These are phyloP conservation scores for Aureobasidium sp. DNA, from an alignment of 2,329 filamentous ascomycete species.

Conservation along the genomic window DNA sequence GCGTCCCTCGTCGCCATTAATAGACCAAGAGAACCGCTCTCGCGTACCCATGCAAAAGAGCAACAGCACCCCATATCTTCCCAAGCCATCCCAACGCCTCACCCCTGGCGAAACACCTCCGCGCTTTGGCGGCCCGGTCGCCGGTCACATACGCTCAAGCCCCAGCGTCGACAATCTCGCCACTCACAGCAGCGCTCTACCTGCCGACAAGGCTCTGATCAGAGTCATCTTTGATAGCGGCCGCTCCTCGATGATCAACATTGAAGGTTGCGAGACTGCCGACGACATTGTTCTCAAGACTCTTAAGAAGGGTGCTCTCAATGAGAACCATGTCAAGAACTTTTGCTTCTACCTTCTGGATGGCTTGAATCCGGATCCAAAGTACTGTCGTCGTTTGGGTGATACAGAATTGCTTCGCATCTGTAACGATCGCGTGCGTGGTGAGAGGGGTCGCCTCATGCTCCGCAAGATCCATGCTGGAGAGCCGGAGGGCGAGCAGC, in stretches of 20 bases:
- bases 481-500: constrained; percentile 78
- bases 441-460: constrained; percentile 85
- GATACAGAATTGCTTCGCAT: constrained; percentile 87
- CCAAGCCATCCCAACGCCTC: constrained; percentile 47
- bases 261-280: constrained; percentile 81
- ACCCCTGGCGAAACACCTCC: constrained; percentile 41
- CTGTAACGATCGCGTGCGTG: constrained; percentile 75
- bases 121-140: constrained; percentile 45
- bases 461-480: constrained; percentile 87
- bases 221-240: constrained; percentile 89
- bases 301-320: constrained; percentile 76
- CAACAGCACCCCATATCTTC: constrained; percentile 51
- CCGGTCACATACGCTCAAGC: constrained; percentile 67
- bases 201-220: constrained; percentile 80
- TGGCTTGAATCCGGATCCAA: constrained; percentile 74
- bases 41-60: constrained; percentile 44
- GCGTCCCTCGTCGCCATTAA: constrained; percentile 63
- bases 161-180: constrained; percentile 80
- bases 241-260: constrained; percentile 87
- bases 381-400: constrained; percentile 71
- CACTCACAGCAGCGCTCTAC: constrained; percentile 67
- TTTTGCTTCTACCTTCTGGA: constrained; percentile 95
- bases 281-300: constrained; percentile 91
- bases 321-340: constrained; percentile 85
- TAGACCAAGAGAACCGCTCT: constrained; percentile 50